Evolutionary conservation across 768 basidiomycete species (phyloP), one percentile per base, ranked within the genome.

Genomic region (Phlebiopsis flavidoalba): DNA sequence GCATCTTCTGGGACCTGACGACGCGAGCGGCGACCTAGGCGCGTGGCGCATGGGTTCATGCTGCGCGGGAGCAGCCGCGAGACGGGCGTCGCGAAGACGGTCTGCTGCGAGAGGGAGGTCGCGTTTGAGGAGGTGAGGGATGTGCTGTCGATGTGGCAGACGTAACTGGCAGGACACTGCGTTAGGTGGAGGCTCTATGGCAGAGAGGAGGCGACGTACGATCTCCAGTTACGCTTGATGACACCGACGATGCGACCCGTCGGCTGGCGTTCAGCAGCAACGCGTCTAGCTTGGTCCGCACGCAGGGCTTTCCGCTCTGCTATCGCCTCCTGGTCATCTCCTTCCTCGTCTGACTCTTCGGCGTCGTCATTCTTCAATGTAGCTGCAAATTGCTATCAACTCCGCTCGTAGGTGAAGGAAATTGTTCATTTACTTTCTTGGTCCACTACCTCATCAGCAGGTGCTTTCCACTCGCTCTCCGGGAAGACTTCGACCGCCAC

Each of bases 151-250:
- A 99, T 87, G 71, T 98, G 95, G 73, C 95, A 98, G 40, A 98
- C 96, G 69, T 93, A 93, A 46, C 91, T 40, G 40, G 37, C 12
- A 52, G 53, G 14, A 61, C 26, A 33, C 36, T 51, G 17, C 53
- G 49, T 31, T n/a, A 48, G 24, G 51, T 59, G 40, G 55, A 60
- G 14, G n/a, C 19, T 40, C 40, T 2, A 8, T 5, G 33, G 1
- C 17, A 12, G 33, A 53, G 1, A 15, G 10, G 5, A 24, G 5
- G 52, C 19, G 47, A 82, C 91, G 64, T 74, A 94, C 85, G 95
- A 88, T 68, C 95, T 78, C 96, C 96, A 99, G 68, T 95, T 95
- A 8, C 97, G 84, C 74, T 97, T 97, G 66, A 95, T 85, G 58
- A 98, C 79, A 7, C 97, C 97, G 8, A 98, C 89, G 5, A 98